Percentiles rank a stretch among this genome's conserved stretches.
phyloP scores from a whole-genome alignment of 495 filamentous ascomycete genomes.

The Hypoxylon trugodes region DNA sequence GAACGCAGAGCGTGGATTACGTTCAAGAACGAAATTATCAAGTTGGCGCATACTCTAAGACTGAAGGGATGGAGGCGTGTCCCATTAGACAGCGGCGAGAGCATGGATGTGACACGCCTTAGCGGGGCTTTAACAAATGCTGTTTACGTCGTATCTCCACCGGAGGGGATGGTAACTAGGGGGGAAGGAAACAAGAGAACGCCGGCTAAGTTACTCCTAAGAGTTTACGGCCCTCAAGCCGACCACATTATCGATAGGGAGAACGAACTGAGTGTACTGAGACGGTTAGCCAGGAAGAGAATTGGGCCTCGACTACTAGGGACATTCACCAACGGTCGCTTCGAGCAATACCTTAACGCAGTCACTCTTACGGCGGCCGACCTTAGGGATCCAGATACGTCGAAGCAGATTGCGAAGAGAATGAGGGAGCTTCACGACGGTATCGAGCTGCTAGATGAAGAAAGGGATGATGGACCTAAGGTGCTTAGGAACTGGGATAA shows the following conservation, averaged over 20 bases:
- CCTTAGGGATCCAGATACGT: slow-evolving; percentile 81
- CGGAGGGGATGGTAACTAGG: slow-evolving; percentile 60
- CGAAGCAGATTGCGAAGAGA: slow-evolving; percentile 94
- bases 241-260: slow-evolving; percentile 95
- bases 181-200: slow-evolving; percentile 47
- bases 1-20: slow-evolving; percentile 76
- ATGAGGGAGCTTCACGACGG: slow-evolving; percentile 97
- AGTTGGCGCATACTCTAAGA: slow-evolving; percentile 84
- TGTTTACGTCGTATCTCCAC: slow-evolving; percentile 91
- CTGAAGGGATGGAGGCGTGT: slow-evolving; percentile 91
- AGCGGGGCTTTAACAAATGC: slow-evolving; percentile 96
- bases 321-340: slow-evolving; percentile 94
- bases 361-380: slow-evolving; percentile 78
- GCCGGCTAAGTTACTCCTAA: slow-evolving; percentile 78
- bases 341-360: slow-evolving; percentile 92
- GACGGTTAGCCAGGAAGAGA: slow-evolving; percentile 84
- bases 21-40: slow-evolving; percentile 93
- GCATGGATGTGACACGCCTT: slow-evolving; percentile 81
- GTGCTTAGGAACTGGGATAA: slow-evolving; percentile 96
- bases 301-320: slow-evolving; percentile 95
- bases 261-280: slow-evolving; percentile 85
- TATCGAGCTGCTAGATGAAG: slow-evolving; percentile 80
- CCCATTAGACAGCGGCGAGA: slow-evolving; percentile 68
- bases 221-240: slow-evolving; percentile 95
- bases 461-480: slow-evolving; percentile 78